Evolutionary conservation across 306 rosid genomes (phyloP).

Genomic region (Carpinus viminea): DNA sequence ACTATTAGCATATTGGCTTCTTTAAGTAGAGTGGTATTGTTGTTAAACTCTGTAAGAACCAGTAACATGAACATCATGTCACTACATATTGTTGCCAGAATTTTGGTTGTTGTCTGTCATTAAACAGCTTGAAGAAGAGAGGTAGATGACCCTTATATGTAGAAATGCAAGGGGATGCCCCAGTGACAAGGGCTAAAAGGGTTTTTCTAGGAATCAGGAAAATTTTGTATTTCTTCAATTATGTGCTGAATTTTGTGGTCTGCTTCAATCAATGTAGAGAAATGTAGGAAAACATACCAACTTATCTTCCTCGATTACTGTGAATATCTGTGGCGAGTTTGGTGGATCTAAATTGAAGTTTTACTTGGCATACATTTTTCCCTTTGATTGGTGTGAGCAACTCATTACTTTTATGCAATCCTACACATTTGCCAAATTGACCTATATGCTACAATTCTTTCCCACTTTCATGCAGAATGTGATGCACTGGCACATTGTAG

Average conservation of each 20-base stretch:
- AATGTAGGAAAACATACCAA: not conserved
- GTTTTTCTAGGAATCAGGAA: not conserved
- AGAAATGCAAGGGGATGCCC: not conserved
- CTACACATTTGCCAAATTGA: not conserved
- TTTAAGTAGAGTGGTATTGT: not conserved
- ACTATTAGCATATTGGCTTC: not conserved
- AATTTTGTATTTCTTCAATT: not conserved
- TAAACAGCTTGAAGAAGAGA: not conserved
- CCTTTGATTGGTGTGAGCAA: not conserved
- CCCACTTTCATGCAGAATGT: slow-evolving; percentile 37
- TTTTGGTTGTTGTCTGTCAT: not conserved
- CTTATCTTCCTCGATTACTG: not conserved
- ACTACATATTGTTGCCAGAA: not conserved
- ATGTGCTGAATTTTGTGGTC: not conserved
- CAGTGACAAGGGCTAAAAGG: not conserved
- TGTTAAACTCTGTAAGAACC: not conserved
- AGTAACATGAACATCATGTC: not conserved
- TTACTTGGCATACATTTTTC: not conserved
- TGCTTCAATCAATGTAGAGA: not conserved
- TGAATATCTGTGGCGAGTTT: not conserved
- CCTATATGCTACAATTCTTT: not conserved
- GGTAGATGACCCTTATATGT: not conserved
- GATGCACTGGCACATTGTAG: slow-evolving; percentile 54
- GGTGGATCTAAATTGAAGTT: not conserved
- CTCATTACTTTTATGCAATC: not conserved